These are phyloP conservation scores for Fusarium euwallaceae DNA, from an alignment of 2,329 filamentous ascomycete genomes.

Conservation along the genomic window DNA sequence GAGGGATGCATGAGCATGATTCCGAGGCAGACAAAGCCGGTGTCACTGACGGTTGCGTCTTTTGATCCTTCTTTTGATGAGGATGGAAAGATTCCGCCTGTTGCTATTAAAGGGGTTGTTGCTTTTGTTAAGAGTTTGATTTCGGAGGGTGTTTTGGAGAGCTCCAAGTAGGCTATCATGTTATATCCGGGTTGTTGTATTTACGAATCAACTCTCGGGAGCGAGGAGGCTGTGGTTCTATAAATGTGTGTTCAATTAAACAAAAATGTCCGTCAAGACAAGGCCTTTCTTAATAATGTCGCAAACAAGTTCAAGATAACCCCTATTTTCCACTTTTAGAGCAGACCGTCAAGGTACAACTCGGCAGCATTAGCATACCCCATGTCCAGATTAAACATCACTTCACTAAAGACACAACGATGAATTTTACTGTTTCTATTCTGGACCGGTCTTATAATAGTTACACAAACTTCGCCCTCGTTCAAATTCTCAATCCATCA, in stretches of 20 bases:
- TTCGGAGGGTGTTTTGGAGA: constrained; percentile 18
- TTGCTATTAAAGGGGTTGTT: constrained; percentile 27
- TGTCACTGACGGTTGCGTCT: constrained; percentile 39
- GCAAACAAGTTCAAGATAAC: background rate
- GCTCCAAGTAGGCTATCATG: background rate
- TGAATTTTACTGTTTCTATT: constrained; percentile 12
- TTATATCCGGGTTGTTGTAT: background rate
- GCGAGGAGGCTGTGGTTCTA: background rate
- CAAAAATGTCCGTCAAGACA: too few relatives aligned
- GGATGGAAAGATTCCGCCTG: constrained; percentile 27
- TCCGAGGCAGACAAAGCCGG: constrained; percentile 27
- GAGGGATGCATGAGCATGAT: constrained; percentile 34
- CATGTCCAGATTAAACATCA: background rate
- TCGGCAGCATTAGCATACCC: background rate
- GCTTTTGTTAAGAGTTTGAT: constrained; percentile 30
- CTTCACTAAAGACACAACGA: background rate
- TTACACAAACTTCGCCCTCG: background rate
- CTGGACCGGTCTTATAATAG: constrained; percentile 12
- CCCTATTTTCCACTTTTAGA: background rate
- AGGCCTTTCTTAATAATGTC: background rate
- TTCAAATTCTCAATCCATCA: background rate
- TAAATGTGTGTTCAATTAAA: background rate
- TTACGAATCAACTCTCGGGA: background rate
- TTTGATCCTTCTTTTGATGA: constrained; percentile 42
- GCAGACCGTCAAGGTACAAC: background rate